A percentile compares a stretch with the other conserved stretches of the same genome.
phyloP scores from a whole-genome alignment of 1,284 basidiomycete species.

The Xanthoconium separans region DNA sequence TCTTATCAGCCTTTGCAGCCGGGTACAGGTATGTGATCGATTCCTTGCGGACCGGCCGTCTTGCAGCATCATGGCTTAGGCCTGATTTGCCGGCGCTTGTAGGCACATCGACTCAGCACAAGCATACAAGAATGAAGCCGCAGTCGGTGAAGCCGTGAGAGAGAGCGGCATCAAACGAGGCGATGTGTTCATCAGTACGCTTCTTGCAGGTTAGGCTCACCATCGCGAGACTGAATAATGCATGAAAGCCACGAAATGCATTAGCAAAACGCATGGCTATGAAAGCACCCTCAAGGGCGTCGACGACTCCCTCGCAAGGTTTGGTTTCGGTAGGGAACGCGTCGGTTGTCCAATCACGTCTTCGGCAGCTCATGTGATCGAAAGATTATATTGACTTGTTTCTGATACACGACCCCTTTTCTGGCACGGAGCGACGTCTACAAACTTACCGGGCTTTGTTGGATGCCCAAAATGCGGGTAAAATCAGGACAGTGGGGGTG shows the following conservation, averaged over 20 bases:
- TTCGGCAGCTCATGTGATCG: slow-evolving; percentile 6
- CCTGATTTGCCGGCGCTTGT: slow-evolving; percentile 6
- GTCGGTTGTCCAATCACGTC: background rate
- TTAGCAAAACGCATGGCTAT: slow-evolving; percentile 54
- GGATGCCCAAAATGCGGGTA: slow-evolving; percentile 59
- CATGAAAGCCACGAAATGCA: slow-evolving; percentile 60
- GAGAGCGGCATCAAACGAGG: slow-evolving; percentile 51
- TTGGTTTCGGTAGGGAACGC: slow-evolving; percentile 47
- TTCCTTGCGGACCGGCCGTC: background rate
- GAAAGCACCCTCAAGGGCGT: slow-evolving; percentile 56
- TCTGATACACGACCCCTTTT: slow-evolving; percentile 71
- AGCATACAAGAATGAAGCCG: slow-evolving; percentile 71
- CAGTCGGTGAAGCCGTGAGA: slow-evolving; percentile 57
- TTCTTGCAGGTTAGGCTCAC: background rate
- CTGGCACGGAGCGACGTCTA: slow-evolving; percentile 57
- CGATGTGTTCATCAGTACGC: slow-evolving; percentile 70
- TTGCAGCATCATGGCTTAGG: background rate
- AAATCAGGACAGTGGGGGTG: slow-evolving; percentile 71
- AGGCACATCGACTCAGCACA: slow-evolving; percentile 75
- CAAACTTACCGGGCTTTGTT: slow-evolving; percentile 64
- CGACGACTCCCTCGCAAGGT: slow-evolving; percentile 53
- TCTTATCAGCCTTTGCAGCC: slow-evolving; percentile 66
- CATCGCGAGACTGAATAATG: background rate
- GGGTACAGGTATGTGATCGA: slow-evolving; percentile 64
- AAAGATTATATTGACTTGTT: slow-evolving; percentile 76